Base-by-base conservation (phyloP, 2,329 filamentous ascomycete species). In the Huntiella savannae region DNA sequence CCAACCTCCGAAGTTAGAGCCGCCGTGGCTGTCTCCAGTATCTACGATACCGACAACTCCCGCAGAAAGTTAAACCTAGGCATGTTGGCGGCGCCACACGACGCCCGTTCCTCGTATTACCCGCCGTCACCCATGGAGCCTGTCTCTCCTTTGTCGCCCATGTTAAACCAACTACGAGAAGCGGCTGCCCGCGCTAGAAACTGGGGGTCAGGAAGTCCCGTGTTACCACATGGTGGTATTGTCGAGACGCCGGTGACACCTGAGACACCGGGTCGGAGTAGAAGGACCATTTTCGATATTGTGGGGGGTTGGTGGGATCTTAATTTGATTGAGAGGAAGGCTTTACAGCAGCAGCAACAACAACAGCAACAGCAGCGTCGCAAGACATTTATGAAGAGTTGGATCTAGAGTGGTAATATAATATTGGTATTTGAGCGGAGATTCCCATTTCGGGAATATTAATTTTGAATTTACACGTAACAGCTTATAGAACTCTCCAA, bases 281-380 rank as follows among this genome's bases (percentile, higher is more conserved):
- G 67, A 5, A 68, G 59, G 59, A 71, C 68, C 1, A 56, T 73
- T 16, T 58, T 69, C 50, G 60, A 65, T 35, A 58, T 63, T 15
- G 59, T 72, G 22, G 68, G 71, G 37, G 69, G 69, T 4, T 73
- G 69, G 69, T 73, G 69, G 69, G 69, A 72, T 56, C 56, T 72
- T 46, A 66, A 62, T 3, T 54, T 72, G 46, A 52, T 71, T 46
- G 67, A 69, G 19, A 42, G 46, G 10, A 37, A 50, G 46, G 35
- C 45, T n/a, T 33, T 42, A 15, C 22, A 28, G 7, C 22, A 28
- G 8, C 22, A 28, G 22, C 22, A 17, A 17, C 17, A 17, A 17
- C 17, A 17, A 17, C 17, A 17, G 17, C 17, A 28, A 28, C 10
- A 37, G 33, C 42, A 40, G 22, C 36, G 35, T 33, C 42, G 37